Conservation (phyloP, 306 rosid genomes). For the barrel medic (Medicago truncatula) region DNA sequence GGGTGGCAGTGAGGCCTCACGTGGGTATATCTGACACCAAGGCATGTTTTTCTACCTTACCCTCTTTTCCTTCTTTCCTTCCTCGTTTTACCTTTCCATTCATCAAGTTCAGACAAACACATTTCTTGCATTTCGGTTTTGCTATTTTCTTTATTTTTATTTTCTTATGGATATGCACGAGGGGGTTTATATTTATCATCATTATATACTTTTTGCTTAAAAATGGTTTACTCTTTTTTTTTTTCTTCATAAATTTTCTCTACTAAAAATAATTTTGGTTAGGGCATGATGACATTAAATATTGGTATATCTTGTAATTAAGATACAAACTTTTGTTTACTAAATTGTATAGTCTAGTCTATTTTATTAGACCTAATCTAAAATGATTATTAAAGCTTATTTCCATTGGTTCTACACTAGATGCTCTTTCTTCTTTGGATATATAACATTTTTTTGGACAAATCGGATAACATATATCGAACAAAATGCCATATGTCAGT, state of each 20-base stretch:
- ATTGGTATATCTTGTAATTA: too few species aligned
- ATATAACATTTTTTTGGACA: too few species aligned
- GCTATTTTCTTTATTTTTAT: conserved; percentile 10
- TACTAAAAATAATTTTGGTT: too few species aligned
- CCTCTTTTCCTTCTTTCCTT: conserved; percentile 51
- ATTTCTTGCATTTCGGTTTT: conserved; percentile 64
- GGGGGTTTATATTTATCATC: neutral
- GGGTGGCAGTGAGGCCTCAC: conserved; percentile 45
- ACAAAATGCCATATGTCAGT: conserved; percentile 59
- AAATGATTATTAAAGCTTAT: too few species aligned
- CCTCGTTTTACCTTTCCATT: conserved; percentile 50
- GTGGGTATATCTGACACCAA: conserved; percentile 60
- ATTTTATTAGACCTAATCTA: too few species aligned
- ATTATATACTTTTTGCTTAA: too few species aligned
- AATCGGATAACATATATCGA: neutral
- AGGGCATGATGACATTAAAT: too few species aligned
- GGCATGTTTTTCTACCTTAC: conserved; percentile 60
- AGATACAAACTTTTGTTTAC: too few species aligned
- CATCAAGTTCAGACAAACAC: conserved; percentile 50
- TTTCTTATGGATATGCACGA: neutral
- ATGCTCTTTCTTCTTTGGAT: conserved; percentile 30
- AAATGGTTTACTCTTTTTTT: too few species aligned
- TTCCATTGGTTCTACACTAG: too few species aligned
- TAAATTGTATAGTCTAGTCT: too few species aligned
- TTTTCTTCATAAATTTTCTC: too few species aligned